These are phyloP conservation scores for Chaetomiaceae sp. DNA, from an alignment of 2,329 filamentous ascomycete species.

Conservation along the genomic window DNA sequence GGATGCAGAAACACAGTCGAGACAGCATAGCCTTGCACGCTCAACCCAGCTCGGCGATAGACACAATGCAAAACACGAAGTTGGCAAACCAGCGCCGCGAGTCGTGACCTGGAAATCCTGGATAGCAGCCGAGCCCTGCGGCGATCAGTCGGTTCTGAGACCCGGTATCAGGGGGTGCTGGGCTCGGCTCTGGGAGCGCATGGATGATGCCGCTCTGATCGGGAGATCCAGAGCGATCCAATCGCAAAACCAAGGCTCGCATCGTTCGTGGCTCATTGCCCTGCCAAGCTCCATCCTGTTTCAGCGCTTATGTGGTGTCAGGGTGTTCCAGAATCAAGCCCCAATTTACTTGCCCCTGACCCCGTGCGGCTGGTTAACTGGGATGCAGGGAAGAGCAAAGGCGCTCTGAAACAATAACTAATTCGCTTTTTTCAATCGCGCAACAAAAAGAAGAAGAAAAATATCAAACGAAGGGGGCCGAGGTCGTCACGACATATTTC, in stretches of 20 bases:
- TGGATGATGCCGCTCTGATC: constrained; percentile 4
- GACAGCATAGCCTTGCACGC: background rate
- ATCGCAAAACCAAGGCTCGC: background rate
- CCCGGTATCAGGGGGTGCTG: background rate
- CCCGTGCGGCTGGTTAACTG: too few species aligned
- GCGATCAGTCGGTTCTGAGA: constrained; percentile 14
- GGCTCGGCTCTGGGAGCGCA: background rate
- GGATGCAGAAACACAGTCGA: constrained; percentile 8
- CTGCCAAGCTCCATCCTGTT: constrained; percentile 1
- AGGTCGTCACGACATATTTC: too few species aligned
- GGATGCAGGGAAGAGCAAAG: too few species aligned
- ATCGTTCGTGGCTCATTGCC: background rate
- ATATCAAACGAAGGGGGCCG: too few species aligned
- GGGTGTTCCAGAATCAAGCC: too few species aligned
- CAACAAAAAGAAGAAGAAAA: too few species aligned
- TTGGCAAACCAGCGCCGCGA: background rate
- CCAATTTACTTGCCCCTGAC: too few species aligned
- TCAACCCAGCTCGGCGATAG: background rate
- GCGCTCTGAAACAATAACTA: too few species aligned
- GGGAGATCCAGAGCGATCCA: constrained; percentile 1
- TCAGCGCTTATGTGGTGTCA: constrained; percentile 1
- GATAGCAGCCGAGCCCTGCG: background rate
- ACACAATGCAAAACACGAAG: background rate
- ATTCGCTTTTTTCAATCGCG: too few species aligned
- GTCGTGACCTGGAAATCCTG: background rate